Percentiles rank a stretch among this genome's conserved stretches.
Conservation (phyloP, 345 rosid species). For the Euphorbia peplus region DNA sequence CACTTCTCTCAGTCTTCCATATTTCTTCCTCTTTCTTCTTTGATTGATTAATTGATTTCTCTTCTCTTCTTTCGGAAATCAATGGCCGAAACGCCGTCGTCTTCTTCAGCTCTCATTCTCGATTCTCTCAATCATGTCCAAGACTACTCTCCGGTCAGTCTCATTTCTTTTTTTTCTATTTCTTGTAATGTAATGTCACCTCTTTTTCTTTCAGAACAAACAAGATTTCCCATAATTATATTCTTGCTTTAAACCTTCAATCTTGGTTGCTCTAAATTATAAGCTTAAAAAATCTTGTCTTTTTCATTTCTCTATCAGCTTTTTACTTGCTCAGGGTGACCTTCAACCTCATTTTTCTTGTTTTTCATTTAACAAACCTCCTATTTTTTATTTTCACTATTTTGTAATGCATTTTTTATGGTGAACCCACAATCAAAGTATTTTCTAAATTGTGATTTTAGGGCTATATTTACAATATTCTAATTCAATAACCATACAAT, state of each 20-base stretch:
- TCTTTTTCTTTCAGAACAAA: neutral
- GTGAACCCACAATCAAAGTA: too few species aligned
- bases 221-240: too few species aligned
- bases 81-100: conserved; percentile 46
- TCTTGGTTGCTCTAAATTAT: too few species aligned
- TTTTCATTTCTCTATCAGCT: conserved; percentile 16
- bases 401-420: too few species aligned
- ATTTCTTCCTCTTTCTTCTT: neutral
- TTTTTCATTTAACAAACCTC: too few species aligned
- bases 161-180: neutral
- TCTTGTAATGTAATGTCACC: conserved; percentile 11
- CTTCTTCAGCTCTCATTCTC: conserved; percentile 31
- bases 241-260: too few species aligned
- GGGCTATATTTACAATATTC: too few species aligned
- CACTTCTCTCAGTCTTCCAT: conserved; percentile 1
- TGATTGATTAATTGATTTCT: too few species aligned
- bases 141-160: conserved; percentile 56
- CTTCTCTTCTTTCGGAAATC: neutral
- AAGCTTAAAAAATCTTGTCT: conserved; percentile 11
- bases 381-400: too few species aligned
- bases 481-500: too few species aligned
- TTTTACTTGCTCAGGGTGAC: conserved; percentile 25
- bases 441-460: too few species aligned
- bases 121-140: conserved; percentile 65
- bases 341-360: neutral